phyloP scores from a whole-genome alignment of 495 filamentous ascomycete species.

The Cryomyces minteri region DNA sequence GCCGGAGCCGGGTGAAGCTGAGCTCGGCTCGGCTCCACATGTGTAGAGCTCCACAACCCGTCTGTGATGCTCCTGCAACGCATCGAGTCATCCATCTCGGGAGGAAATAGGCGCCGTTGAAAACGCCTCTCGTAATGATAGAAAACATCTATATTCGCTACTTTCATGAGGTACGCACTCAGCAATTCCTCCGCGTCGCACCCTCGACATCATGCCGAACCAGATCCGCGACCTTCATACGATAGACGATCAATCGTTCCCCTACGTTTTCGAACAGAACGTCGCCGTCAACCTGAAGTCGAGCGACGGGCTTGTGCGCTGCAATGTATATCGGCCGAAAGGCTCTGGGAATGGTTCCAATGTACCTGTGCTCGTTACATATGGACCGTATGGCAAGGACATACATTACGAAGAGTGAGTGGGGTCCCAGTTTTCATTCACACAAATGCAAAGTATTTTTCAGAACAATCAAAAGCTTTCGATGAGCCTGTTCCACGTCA shows the following conservation, averaged over 20 bases:
- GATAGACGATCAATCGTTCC: slow-evolving; percentile 16
- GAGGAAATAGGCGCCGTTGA: too few species aligned
- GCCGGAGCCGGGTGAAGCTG: too few species aligned
- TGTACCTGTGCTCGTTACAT: slow-evolving; percentile 33
- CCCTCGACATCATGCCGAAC: slow-evolving; percentile 2
- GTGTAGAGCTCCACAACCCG: too few species aligned
- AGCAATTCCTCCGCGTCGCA: too few species aligned
- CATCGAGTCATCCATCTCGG: too few species aligned
- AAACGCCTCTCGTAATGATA: too few species aligned
- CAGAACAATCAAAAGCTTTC: background rate
- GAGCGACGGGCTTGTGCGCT: slow-evolving; percentile 9
- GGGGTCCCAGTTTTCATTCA: background rate
- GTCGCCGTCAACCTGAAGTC: slow-evolving; percentile 15
- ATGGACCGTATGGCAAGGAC: slow-evolving; percentile 51
- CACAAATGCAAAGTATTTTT: too few species aligned
- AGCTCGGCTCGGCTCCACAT: too few species aligned
- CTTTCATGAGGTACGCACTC: too few species aligned
- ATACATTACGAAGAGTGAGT: slow-evolving; percentile 27
- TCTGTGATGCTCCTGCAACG: too few species aligned
- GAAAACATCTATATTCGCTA: too few species aligned
- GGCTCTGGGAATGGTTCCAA: slow-evolving; percentile 5
- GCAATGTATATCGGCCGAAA: slow-evolving; percentile 18
- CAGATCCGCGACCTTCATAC: slow-evolving; percentile 5
- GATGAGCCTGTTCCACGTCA: background rate
- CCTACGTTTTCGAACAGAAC: slow-evolving; percentile 24